These are phyloP conservation scores for Microsporum audouinii DNA, from an alignment of 2,329 filamentous ascomycete species.

Conservation along the genomic window DNA sequence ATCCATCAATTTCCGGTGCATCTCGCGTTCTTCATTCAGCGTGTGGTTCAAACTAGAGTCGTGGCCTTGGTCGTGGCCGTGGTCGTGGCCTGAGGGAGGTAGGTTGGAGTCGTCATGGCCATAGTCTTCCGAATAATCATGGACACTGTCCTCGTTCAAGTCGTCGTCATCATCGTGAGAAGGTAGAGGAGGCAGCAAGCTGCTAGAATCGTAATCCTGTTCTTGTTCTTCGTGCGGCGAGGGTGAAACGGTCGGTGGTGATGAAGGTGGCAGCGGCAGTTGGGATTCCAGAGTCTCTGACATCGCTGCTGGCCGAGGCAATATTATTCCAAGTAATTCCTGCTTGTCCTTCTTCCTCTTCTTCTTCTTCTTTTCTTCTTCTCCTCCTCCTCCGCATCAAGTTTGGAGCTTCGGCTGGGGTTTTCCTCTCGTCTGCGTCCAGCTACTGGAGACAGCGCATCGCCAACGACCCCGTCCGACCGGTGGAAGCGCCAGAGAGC, in stretches of 20 bases:
- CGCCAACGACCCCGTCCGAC: neutral
- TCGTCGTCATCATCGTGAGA: constrained; percentile 9
- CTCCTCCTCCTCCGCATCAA: neutral
- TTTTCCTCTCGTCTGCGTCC: neutral
- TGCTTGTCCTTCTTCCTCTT: neutral
- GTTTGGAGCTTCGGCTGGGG: neutral
- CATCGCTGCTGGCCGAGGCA: neutral
- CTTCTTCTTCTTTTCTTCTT: neutral
- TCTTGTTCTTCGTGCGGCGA: constrained; percentile 2
- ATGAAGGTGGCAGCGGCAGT: constrained; percentile 7
- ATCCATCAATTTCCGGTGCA: constrained; percentile 49
- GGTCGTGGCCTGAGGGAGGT: constrained; percentile 1
- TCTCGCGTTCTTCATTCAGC: constrained; percentile 45
- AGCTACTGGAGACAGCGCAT: constrained; percentile 1
- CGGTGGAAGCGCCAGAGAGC: neutral
- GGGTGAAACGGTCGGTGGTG: constrained; percentile 8
- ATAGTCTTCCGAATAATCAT: constrained; percentile 15
- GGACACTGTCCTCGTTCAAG: constrained; percentile 11
- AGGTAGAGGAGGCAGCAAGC: constrained; percentile 9
- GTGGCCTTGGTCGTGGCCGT: neutral
- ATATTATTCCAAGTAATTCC: neutral
- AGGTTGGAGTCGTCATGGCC: constrained; percentile 20
- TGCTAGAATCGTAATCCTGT: constrained; percentile 11
- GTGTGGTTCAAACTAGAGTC: constrained; percentile 25
- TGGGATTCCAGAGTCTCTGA: neutral